These are phyloP conservation scores for Candida anutae DNA, from an alignment of 1,139 yeast genomes.

Conservation along the genomic window DNA sequence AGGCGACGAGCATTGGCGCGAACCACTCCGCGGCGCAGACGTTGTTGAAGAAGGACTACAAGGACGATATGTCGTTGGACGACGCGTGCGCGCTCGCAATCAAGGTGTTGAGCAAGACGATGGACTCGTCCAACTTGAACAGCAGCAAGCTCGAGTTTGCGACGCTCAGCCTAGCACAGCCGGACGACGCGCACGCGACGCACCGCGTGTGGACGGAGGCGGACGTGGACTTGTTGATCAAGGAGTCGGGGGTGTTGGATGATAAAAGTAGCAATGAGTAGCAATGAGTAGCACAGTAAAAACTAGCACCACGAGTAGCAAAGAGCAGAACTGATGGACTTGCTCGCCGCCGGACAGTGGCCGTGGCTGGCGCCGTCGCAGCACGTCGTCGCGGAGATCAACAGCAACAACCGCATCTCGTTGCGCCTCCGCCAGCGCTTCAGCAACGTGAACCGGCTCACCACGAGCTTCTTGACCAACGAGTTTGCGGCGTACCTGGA, in stretches of 20 bases:
- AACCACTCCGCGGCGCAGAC: constrained; percentile 96
- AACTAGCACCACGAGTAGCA: no score
- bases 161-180: constrained; percentile 49
- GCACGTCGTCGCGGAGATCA: constrained; percentile 8
- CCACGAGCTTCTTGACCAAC: constrained; percentile 7
- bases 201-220: constrained; percentile 74
- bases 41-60: constrained; percentile 87
- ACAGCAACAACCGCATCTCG: constrained; percentile 10
- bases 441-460: constrained; percentile 7
- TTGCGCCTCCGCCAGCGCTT: constrained; percentile 7
- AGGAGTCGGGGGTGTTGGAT: constrained; percentile 62
- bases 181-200: constrained; percentile 41
- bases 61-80: constrained; percentile 66
- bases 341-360: constrained; percentile 10
- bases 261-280: constrained; percentile 25
- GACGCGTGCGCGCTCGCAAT: constrained; percentile 86
- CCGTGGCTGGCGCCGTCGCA: constrained; percentile 7
- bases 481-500: constrained; percentile 5
- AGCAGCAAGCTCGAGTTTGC: constrained; percentile 89
- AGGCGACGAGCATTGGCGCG: constrained; percentile 95
- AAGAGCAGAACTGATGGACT: no score
- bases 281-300: no score
- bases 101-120: constrained; percentile 88
- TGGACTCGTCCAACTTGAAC: constrained; percentile 80
- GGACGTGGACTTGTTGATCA: constrained; percentile 69